phyloP scores from a whole-genome alignment of 148 eudicot genomes.

The Persicaria maculosa region DNA sequence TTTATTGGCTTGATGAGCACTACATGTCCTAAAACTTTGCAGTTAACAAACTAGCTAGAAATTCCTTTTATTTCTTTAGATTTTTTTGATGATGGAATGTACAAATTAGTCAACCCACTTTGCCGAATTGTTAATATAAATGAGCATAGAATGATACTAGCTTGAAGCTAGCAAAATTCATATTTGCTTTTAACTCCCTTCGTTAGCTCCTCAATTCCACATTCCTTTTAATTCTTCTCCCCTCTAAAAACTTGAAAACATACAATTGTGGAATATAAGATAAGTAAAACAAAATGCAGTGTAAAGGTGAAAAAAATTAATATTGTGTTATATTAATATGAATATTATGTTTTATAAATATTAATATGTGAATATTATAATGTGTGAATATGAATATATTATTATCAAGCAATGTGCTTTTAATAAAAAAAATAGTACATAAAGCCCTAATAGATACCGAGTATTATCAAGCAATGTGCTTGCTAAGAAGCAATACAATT shows the following conservation, averaged over 20 bases:
- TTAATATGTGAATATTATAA: too few relatives aligned
- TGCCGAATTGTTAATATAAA: conserved; percentile 3
- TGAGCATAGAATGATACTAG: neutral
- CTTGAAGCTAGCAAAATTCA: neutral
- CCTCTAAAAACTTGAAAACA: neutral
- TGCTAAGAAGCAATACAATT: too few relatives aligned
- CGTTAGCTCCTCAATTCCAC: neutral
- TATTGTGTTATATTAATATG: too few relatives aligned
- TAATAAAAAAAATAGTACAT: too few relatives aligned
- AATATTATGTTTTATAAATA: too few relatives aligned
- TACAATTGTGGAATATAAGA: accelerated
- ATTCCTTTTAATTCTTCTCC: neutral
- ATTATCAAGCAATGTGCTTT: too few relatives aligned
- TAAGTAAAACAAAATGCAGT: too few relatives aligned
- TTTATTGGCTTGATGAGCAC: neutral
- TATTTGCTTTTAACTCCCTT: neutral
- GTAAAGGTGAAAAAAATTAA: too few relatives aligned
- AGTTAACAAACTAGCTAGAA: neutral
- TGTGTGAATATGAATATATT: too few relatives aligned
- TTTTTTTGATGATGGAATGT: neutral
- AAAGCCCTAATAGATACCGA: too few relatives aligned
- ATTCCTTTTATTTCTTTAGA: neutral
- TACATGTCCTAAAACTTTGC: neutral
- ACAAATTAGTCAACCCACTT: conserved; percentile 3
- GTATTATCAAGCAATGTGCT: too few relatives aligned